Base-by-base conservation (phyloP, 2,329 filamentous ascomycete species). In the Penicillium psychrosexuale region DNA sequence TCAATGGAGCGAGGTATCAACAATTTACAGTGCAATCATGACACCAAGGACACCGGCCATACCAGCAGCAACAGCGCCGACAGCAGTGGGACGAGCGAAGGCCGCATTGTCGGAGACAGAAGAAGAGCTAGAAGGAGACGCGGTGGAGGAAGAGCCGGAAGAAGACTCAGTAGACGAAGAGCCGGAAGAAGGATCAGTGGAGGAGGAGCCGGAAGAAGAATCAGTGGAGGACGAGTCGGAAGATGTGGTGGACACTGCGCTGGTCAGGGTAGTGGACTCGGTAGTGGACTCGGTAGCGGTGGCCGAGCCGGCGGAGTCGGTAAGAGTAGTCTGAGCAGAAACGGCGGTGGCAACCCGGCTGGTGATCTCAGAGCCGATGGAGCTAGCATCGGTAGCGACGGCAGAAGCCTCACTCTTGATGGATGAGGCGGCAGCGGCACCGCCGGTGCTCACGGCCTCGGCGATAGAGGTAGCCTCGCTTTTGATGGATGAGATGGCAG, bases 1-100 rank as follows among this genome's bases (percentile, higher is more conserved):
- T 45, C 34, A 30, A 43, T 15, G 15, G 7, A 43, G 17, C 8
- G 30, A 57, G 33, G 9, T 17, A 51, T 57, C 40, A 45, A 28
- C 30, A 17, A 30, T 57, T 63, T 69, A 69, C 53, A 69, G 62
- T 51, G 63, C 66, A 57, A 59, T 64, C 66, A 69, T 69, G 31
- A 68, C 51, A 50, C 67, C 67, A 11, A 69, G 47, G 8, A 69
- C 47, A 62, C 67, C 67, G 11, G 63, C 67, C 28, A 68, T 51
- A 58, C 64, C 66, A 17, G 61, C 66, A 37, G 64, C 39, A 17
- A 51, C 58, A 31, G 53, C 61, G 27, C 60, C 60, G 28, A 66
- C 56, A 22, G 62, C 62, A 33, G 63, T 63, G 13, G 62, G 59
- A 37, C 59, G 63, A 37, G 62, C 59, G 31, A 59, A 59, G 33